Evolutionary conservation across 257 asterid species (phyloP), one percentile per base, ranked within the genome.

Genomic region (Prunella vulgaris): DNA sequence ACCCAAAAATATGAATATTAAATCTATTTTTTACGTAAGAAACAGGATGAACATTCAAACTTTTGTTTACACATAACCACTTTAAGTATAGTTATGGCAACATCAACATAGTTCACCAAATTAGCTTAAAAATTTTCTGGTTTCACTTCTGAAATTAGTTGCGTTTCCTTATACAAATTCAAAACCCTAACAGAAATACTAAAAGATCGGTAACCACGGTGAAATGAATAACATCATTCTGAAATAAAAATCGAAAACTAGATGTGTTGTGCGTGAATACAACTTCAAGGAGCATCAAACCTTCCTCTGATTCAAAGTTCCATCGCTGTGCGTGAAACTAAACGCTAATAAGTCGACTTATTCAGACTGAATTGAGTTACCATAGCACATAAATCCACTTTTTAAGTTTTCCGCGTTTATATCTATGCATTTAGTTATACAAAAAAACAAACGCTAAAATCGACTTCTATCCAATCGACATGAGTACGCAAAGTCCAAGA

Each of bases 381-480:
- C 27, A n/a, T 59, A 38, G 35, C 52, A 71, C 22, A 44, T 7
- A 27, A 71, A 33, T 64, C 35, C 10, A 49, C 42, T 33, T 37
- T 7, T n/a, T n/a, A n/a, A n/a, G n/a, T n/a, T n/a, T 52, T 25
- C 40, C 48, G 59, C 52, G 62, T 38, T 62, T 12, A 58, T 64
- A 62, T 33, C 69, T 56, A 64, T 46, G 72, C 27, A 46, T 58
- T 8, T 13, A 24, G 0, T 30, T 42, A 17, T 14, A 30, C 22
- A 63, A 44, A 58, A 35, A 69, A 3, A 21, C 1, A 33, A 10
- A 15, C 6, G 53, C n/a, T 13, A 35, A 20, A 44, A 52, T 25
- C 66, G 48, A 61, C 80, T 75, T 67, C 76, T 13, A 66, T 66
- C 59, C 5, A 53, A 78, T 73, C 83, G 75, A 71, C 51, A 72